Evolutionary conservation across 1,139 yeast species (phyloP).

Genomic region (Saccharomyces hybrid): DNA sequence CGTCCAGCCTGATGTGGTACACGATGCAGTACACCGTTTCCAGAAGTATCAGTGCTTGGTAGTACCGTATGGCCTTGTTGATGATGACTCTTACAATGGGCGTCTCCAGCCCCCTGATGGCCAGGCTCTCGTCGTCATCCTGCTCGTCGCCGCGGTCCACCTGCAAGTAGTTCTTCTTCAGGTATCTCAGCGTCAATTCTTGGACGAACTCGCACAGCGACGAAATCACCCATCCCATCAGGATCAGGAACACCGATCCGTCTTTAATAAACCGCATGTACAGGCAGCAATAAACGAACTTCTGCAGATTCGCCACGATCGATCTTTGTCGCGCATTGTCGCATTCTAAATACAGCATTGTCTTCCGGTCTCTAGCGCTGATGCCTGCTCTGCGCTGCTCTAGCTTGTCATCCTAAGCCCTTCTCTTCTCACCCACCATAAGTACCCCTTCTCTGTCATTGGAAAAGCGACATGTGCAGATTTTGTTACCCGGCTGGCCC

Average conservation of each 20-base stretch:
- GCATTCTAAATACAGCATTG: neutral
- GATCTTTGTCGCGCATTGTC: neutral
- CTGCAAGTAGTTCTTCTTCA: neutral
- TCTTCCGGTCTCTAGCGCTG: neutral
- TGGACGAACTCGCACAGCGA: neutral
- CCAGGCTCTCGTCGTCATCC: neutral
- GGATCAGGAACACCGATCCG: neutral
- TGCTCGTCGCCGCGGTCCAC: neutral
- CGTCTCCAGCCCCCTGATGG: neutral
- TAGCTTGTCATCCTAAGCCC: neutral
- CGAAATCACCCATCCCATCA: neutral
- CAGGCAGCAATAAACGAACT: neutral
- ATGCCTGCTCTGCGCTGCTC: neutral
- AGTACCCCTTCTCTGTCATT: neutral
- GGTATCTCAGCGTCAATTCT: neutral
- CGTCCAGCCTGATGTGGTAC: conserved; percentile 1
- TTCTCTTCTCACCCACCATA: neutral
- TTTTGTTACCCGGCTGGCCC: neutral
- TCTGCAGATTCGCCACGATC: neutral
- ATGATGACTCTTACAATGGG: conserved; percentile 1
- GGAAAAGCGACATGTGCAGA: neutral
- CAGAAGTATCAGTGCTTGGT: neutral
- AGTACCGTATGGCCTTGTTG: conserved; percentile 2
- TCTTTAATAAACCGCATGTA: neutral
- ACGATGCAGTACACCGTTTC: conserved; percentile 1